Percentiles rank a stretch among this genome's conserved stretches.
Conservation (phyloP, 805 yeast genomes). For the Metschnikowia colocasiae region DNA sequence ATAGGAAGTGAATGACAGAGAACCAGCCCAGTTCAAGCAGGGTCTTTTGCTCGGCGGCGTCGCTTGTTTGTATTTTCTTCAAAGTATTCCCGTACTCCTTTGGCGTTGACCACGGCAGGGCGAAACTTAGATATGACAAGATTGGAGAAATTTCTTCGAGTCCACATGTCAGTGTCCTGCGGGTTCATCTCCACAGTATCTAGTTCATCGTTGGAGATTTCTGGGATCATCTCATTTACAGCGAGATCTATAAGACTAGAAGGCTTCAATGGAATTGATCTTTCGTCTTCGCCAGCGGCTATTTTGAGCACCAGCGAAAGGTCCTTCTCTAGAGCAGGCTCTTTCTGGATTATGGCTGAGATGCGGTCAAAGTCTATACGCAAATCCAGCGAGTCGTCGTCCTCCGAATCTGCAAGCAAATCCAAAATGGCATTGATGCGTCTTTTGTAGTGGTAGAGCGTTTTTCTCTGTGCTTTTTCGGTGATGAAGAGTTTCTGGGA, state of each 20-base stretch:
- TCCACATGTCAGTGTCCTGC: conserved; percentile 37
- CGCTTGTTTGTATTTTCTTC: conserved; percentile 7
- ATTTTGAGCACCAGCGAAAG: conserved; percentile 19
- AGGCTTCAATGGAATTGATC: conserved; percentile 15
- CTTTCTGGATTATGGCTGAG: conserved; percentile 21
- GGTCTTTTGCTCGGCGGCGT: conserved; percentile 5
- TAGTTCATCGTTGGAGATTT: conserved; percentile 35
- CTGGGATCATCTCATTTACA: conserved; percentile 37
- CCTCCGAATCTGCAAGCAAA: conserved; percentile 22
- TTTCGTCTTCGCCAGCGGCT: conserved; percentile 9
- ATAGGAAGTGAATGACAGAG: neutral
- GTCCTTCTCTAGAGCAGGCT: conserved; percentile 20
- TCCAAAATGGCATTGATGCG: conserved; percentile 37
- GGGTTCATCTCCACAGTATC: conserved; percentile 36
- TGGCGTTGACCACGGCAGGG: conserved; percentile 26
- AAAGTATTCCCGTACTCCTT: conserved; percentile 21
- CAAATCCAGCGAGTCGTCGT: neutral
- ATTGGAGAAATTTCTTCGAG: conserved; percentile 33
- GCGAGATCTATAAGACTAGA: conserved; percentile 25
- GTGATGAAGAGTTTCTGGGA: conserved; percentile 27
- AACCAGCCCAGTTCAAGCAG: neutral
- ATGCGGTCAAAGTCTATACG: conserved; percentile 18
- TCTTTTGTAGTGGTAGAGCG: conserved; percentile 32
- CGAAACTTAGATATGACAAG: conserved; percentile 33
- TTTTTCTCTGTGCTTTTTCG: conserved; percentile 35